Conservation (phyloP, 2,329 filamentous ascomycete species). For the Cladosporium sp. region DNA sequence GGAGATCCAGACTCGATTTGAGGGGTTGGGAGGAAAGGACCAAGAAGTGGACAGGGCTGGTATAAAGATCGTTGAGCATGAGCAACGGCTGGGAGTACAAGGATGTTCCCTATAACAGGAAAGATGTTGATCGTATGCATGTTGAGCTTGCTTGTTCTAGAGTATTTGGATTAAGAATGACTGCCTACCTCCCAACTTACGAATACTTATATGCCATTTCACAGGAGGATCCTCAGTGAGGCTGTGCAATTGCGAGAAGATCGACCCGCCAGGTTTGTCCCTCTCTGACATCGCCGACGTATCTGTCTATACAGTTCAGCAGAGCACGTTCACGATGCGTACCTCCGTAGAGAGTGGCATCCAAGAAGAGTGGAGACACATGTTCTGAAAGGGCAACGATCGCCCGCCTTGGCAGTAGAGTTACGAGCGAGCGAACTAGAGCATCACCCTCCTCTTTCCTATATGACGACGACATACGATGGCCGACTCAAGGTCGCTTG, state of each 20-base stretch:
- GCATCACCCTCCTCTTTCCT: neutral
- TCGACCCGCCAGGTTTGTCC: no score
- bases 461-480: neutral
- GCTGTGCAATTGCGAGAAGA: no score
- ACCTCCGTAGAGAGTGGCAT: no score
- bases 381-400: neutral
- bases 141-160: neutral
- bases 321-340: no score
- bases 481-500: neutral
- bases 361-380: neutral
- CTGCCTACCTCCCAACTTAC: no score
- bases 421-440: neutral
- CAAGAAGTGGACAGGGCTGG: neutral
- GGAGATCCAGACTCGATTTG: neutral
- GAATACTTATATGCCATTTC: no score
- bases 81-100: neutral
- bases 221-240: no score
- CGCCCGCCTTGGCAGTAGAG: neutral
- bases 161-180: neutral
- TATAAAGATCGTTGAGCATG: neutral
- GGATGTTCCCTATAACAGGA: neutral
- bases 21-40: neutral
- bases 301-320: no score
- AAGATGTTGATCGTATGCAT: neutral
- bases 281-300: no score